These are phyloP conservation scores for Ogataea ganodermae DNA, from an alignment of 805 yeast genomes.

Conservation along the genomic window DNA sequence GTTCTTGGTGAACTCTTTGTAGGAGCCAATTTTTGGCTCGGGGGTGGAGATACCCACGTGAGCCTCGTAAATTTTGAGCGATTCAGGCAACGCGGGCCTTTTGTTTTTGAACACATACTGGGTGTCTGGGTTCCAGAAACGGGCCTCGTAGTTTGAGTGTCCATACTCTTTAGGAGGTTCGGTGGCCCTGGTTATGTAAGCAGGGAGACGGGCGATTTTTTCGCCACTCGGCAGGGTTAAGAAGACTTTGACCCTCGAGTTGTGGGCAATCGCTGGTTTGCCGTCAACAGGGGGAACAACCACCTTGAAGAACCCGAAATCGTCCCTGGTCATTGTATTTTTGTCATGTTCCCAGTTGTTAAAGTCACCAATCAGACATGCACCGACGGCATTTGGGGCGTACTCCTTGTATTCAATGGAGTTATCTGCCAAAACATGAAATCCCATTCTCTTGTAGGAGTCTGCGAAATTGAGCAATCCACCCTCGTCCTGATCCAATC, in stretches of 20 bases:
- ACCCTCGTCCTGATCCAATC: conserved; percentile 59
- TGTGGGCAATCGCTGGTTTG: conserved; percentile 72
- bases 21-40: conserved; percentile 81
- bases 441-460: conserved; percentile 75
- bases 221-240: conserved; percentile 69
- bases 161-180: conserved; percentile 58
- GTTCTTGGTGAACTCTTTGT: conserved; percentile 78
- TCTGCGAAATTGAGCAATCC: conserved; percentile 71
- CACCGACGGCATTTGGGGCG: conserved; percentile 83
- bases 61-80: conserved; percentile 86
- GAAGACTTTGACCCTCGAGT: conserved; percentile 72
- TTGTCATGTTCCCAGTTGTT: conserved; percentile 71
- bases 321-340: conserved; percentile 59
- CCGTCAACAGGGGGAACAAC: conserved; percentile 58
- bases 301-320: conserved; percentile 70
- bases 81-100: conserved; percentile 59
- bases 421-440: conserved; percentile 62
- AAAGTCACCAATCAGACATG: conserved; percentile 88
- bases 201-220: conserved; percentile 77
- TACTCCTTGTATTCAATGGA: conserved; percentile 74
- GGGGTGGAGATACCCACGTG: conserved; percentile 94
- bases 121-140: conserved; percentile 83
- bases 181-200: conserved; percentile 85
- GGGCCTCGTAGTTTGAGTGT: conserved; percentile 68
- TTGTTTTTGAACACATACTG: conserved; percentile 60